Percentiles rank a stretch among this genome's conserved stretches.
Evolutionary conservation across 768 basidiomycete genomes (phyloP).

Genomic region (Pleurotus pulmonarius): DNA sequence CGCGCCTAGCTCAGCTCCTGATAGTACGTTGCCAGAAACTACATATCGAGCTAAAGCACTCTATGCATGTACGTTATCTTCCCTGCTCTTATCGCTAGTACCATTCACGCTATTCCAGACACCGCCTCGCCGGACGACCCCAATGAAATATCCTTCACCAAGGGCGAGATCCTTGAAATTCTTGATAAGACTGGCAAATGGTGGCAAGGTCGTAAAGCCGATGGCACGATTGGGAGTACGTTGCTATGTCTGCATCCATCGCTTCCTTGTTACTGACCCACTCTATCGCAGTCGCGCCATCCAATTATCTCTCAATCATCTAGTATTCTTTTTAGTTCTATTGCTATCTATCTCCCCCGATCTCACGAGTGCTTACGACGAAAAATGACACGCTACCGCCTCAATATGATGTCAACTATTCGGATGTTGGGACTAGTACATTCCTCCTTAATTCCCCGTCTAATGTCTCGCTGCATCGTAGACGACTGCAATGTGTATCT

Average conservation of each 20-base stretch:
- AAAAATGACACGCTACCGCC: conserved; percentile 1
- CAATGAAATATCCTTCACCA: conserved; percentile 90
- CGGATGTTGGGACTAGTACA: neutral
- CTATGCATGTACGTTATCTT: conserved; percentile 70
- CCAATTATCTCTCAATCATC: conserved; percentile 82
- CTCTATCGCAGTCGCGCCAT: conserved; percentile 62
- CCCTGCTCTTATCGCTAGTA: conserved; percentile 9
- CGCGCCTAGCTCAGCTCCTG: conserved; percentile 17
- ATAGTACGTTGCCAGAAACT: conserved; percentile 25
- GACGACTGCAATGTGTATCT: neutral
- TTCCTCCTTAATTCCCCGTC: neutral
- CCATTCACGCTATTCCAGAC: conserved; percentile 48
- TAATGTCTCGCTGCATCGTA: conserved; percentile 1
- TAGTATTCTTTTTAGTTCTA: conserved; percentile 29
- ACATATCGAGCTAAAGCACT: conserved; percentile 83
- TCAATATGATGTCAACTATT: neutral
- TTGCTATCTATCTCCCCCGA: conserved; percentile 3
- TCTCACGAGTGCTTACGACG: conserved; percentile 12
- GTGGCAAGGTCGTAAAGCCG: conserved; percentile 14
- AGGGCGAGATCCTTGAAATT: conserved; percentile 29
- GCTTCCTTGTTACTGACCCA: conserved; percentile 10
- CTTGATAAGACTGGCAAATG: conserved; percentile 14
- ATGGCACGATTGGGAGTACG: conserved; percentile 62
- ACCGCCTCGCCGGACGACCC: conserved; percentile 92
- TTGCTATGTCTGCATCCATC: conserved; percentile 15